Evolutionary conservation across 305 asterid species (phyloP), one percentile per base, ranked within the genome.

Genomic region (Fraxinus xanthoxyloides): DNA sequence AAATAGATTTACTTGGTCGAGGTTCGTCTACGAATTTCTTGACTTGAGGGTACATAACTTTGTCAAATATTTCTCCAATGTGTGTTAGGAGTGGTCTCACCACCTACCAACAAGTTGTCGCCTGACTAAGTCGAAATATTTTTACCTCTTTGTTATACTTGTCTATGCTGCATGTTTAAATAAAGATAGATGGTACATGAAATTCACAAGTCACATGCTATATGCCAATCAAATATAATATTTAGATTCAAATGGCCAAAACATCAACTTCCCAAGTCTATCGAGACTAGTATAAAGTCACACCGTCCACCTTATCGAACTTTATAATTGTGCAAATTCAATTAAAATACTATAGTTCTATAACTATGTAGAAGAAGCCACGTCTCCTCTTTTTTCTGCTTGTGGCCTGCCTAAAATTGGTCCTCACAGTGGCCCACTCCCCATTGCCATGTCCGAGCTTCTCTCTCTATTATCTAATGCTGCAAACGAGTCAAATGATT

Each of bases 51-150:
- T 23, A 61, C 70, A 23, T 23, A 12, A 70, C 5, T 31, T 31
- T 17, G 75, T 21, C 75, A 31, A 70, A 31, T 31, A 31, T 31
- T 70, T 31, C 5, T 70, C 23, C 43, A 70, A 70, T 28, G 75
- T 35, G 38, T 13, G 23, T 31, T 70, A 70, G 75, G 43, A 31
- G 24, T 70, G 43, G 75, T 70, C 75, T 70, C 24, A 15, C 75
- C 75, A 70, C 75, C 75, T 70, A 70, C 75, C 75, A 70, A 31
- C 75, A 70, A 70, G 38, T 69, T 26, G 75, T 12, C 21, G 8
- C 8, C n/a, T 24, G 28, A 24, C 1, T 26, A 67, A 69, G 6
- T 69, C 75, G 38, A 69, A 69, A 70, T 70, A 31, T 70, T 31
- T 30, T 31, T 17, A 4, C 75, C 24, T 31, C 38, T 30, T 30